phyloP scores from a whole-genome alignment of 2,329 filamentous ascomycete genomes.

The Colletotrichum filicis region DNA sequence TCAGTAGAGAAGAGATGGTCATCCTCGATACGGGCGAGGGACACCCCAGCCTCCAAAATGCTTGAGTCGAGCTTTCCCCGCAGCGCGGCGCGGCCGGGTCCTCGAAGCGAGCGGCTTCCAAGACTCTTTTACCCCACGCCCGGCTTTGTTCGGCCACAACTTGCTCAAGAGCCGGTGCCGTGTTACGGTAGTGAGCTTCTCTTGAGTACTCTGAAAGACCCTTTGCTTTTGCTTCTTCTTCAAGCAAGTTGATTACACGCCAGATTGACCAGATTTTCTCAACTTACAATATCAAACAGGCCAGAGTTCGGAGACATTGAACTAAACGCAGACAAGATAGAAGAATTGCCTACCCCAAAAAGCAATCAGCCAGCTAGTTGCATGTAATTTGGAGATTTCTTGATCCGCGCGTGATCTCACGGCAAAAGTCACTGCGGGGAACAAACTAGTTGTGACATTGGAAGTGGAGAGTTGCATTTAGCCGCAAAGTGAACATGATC shows the following conservation, averaged over 20 bases:
- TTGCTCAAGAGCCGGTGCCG: background rate
- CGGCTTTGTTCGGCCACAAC: background rate
- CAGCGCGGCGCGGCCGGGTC: constrained; percentile 7
- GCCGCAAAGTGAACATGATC: constrained; percentile 21
- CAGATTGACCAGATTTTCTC: no score
- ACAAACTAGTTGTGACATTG: constrained; percentile 1
- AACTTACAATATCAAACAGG: background rate
- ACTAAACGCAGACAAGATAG: background rate
- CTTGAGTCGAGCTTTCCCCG: constrained; percentile 25
- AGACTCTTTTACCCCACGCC: constrained; percentile 10
- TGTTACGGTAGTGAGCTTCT: background rate
- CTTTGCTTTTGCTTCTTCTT: background rate
- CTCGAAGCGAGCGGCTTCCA: constrained; percentile 5
- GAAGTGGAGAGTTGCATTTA: constrained; percentile 35
- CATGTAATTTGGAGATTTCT: constrained; percentile 1
- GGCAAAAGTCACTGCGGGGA: constrained; percentile 31
- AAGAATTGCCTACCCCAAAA: constrained; percentile 21
- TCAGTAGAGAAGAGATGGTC: constrained; percentile 5
- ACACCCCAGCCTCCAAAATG: constrained; percentile 8
- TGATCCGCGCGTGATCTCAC: background rate
- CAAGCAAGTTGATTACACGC: background rate
- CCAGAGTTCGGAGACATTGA: background rate
- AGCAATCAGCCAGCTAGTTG: background rate
- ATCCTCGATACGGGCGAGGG: background rate
- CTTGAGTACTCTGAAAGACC: background rate